A percentile compares a stretch with the other conserved stretches of the same genome.
These are phyloP conservation scores for Candida maris DNA, from an alignment of 805 yeast genomes.

Conservation along the genomic window DNA sequence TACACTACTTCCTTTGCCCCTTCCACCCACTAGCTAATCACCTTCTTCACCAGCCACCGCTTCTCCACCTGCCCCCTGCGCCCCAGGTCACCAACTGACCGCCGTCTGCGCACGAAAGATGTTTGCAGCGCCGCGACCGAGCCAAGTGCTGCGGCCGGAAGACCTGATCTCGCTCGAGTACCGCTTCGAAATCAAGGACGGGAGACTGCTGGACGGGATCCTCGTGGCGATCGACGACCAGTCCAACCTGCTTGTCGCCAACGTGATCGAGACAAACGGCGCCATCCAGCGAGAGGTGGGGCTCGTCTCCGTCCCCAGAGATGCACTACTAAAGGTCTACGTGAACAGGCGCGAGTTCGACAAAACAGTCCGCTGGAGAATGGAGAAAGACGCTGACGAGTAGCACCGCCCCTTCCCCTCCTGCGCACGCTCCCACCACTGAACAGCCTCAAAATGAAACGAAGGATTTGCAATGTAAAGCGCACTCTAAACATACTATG, in stretches of 20 bases:
- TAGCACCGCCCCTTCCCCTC: no score
- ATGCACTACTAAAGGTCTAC: slow-evolving; percentile 32
- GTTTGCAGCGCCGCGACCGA: no score
- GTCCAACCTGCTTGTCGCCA: slow-evolving; percentile 38
- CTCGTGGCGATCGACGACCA: slow-evolving; percentile 44
- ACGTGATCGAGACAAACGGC: slow-evolving; percentile 32
- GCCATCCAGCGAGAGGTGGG: slow-evolving; percentile 40
- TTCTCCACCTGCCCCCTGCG: no score
- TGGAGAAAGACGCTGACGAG: slow-evolving; percentile 5
- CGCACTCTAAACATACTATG: not conserved
- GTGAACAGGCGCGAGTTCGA: slow-evolving; percentile 24
- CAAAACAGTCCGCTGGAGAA: slow-evolving; percentile 14
- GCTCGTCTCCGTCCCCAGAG: slow-evolving; percentile 49
- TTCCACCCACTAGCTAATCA: no score
- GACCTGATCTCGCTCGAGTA: slow-evolving; percentile 34
- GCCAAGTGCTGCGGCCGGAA: slow-evolving; percentile 22
- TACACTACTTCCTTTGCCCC: no score
- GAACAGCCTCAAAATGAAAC: no score
- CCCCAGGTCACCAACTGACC: no score
- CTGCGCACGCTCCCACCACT: no score
- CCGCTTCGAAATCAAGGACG: slow-evolving; percentile 27
- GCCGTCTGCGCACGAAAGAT: no score
- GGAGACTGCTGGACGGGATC: slow-evolving; percentile 34
- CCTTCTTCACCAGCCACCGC: no score
- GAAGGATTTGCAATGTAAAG: no score